Percentiles rank a stretch among this genome's conserved stretches.
Conservation (phyloP, 495 filamentous ascomycete species). For the Usnea hakonensis region DNA sequence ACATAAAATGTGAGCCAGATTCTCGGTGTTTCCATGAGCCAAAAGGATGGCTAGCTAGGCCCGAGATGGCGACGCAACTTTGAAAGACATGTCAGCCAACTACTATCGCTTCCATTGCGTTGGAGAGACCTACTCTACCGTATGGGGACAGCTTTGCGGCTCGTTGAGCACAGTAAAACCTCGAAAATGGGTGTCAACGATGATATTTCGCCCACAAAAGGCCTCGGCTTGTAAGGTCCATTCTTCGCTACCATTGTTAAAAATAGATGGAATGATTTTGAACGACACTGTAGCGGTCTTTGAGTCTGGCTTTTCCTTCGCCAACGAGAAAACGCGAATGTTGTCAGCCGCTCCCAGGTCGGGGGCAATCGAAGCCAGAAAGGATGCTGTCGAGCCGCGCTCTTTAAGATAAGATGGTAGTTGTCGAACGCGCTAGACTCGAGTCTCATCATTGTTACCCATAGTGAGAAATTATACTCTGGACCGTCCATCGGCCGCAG, state of each 20-base stretch:
- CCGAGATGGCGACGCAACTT: not conserved
- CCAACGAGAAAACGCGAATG: not conserved
- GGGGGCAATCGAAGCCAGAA: not conserved
- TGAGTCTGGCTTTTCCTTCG: not conserved
- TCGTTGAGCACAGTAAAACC: not conserved
- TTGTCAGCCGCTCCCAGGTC: not conserved
- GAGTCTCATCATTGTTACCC: not conserved
- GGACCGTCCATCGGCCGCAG: not conserved
- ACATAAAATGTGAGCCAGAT: not conserved
- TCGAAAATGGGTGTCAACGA: not conserved
- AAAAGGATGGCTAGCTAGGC: not conserved
- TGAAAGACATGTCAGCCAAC: not conserved
- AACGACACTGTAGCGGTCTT: not conserved
- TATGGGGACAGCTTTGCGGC: not conserved
- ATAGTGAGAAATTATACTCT: not conserved
- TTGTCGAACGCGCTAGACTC: not conserved
- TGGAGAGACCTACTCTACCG: not conserved
- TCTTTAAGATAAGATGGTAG: not conserved
- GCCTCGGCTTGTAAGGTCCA: not conserved
- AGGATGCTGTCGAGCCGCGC: not conserved
- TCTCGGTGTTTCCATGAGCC: not conserved
- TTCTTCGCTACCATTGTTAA: not conserved
- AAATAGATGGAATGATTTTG: not conserved
- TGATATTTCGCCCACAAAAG: not conserved
- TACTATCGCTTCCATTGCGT: not conserved